These are phyloP conservation scores for Solanum chilense DNA, from an alignment of 257 asterid species.

Conservation along the genomic window DNA sequence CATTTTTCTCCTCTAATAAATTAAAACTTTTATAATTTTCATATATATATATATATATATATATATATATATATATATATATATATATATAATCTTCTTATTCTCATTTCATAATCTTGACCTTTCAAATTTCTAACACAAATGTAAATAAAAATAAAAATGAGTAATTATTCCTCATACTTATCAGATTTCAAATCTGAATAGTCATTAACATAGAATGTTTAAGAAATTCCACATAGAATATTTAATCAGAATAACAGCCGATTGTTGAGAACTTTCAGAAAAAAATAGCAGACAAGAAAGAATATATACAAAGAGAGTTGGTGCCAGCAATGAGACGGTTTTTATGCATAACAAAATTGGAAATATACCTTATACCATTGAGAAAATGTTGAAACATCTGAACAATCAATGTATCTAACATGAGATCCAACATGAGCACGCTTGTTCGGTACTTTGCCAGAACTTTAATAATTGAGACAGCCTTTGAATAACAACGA, in stretches of 20 bases:
- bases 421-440: constrained; percentile 5
- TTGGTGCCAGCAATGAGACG: too few species aligned
- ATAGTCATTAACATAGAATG: neutral
- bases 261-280: neutral
- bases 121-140: too few species aligned
- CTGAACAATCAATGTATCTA: constrained; percentile 3
- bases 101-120: too few species aligned
- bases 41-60: too few species aligned
- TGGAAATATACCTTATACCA: neutral
- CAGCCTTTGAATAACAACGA: constrained; percentile 7
- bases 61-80: too few species aligned
- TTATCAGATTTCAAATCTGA: neutral
- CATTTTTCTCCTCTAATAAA: too few species aligned
- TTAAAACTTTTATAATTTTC: too few species aligned
- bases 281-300: neutral
- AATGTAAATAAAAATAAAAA: too few species aligned
- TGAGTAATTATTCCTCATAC: neutral
- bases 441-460: neutral
- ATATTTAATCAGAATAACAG: neutral
- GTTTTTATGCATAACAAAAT: neutral
- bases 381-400: constrained; percentile 6
- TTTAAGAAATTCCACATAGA: neutral
- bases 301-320: neutral
- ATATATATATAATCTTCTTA: too few species aligned
- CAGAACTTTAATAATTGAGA: neutral